Percentiles rank a stretch among this genome's conserved stretches.
Evolutionary conservation across 106 monocot species (phyloP).

Genomic region (Apostasia shenzhenica): DNA sequence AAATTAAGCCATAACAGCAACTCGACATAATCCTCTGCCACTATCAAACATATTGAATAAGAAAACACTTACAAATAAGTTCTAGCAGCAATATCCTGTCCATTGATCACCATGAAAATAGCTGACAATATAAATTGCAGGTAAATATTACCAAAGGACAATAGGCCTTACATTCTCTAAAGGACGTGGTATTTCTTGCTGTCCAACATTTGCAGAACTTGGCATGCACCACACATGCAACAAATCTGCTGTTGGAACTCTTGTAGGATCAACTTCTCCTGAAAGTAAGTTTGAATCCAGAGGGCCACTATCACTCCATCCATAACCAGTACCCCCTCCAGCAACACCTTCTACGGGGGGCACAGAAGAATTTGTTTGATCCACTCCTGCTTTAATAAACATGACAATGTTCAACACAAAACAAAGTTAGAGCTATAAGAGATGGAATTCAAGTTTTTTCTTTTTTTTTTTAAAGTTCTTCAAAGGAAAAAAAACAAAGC

Average conservation of each 20-base stretch:
- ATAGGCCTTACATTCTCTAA: constrained; percentile 66
- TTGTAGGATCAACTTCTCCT: constrained; percentile 67
- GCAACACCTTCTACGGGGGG: constrained; percentile 95
- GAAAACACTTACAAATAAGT: not conserved
- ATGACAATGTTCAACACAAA: not conserved
- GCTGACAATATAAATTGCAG: not conserved
- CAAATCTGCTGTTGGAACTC: constrained; percentile 65
- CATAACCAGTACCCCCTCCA: constrained; percentile 94
- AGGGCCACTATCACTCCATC: constrained; percentile 66
- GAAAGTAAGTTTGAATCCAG: constrained; percentile 26
- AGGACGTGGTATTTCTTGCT: constrained; percentile 78
- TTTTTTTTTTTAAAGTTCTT: too few relatives aligned
- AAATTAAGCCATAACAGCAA: too few relatives aligned
- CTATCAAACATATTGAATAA: not conserved
- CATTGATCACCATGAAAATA: not conserved
- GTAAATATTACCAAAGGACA: constrained; percentile 1
- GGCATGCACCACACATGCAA: constrained; percentile 97
- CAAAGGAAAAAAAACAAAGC: too few relatives aligned
- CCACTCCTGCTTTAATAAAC: constrained; percentile 25
- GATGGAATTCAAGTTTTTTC: not conserved
- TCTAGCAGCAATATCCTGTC: not conserved
- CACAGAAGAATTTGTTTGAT: constrained; percentile 27
- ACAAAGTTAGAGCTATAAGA: not conserved
- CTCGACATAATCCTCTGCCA: too few relatives aligned
- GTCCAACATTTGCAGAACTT: constrained; percentile 85